Conservation (phyloP, 2,329 filamentous ascomycete species). For the Diaporthe ilicicola region DNA sequence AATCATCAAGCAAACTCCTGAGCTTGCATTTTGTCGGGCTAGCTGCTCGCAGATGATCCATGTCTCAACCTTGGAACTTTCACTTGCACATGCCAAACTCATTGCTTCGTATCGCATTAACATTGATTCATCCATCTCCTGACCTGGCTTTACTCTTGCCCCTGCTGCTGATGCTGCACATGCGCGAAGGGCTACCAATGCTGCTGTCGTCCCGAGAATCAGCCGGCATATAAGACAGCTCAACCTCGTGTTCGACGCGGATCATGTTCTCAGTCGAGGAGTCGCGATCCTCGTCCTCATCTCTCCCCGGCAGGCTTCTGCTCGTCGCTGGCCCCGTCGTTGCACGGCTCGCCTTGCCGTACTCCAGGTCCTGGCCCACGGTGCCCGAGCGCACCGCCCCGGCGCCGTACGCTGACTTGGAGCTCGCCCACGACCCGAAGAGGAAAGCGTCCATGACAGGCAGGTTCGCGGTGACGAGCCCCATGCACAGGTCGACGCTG, state of each 20-base stretch:
- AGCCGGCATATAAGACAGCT: slow-evolving; percentile 8
- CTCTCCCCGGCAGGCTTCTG: neutral
- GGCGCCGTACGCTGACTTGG: slow-evolving; percentile 13
- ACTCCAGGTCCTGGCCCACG: neutral
- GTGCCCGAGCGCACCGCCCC: neutral
- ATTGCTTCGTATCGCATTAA: no score
- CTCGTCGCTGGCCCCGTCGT: neutral
- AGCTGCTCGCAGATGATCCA: no score
- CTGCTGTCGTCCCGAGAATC: neutral
- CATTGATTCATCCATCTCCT: neutral
- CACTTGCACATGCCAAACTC: neutral
- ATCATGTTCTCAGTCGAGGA: slow-evolving; percentile 12
- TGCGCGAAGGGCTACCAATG: neutral
- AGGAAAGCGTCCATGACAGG: slow-evolving; percentile 40
- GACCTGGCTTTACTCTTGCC: neutral
- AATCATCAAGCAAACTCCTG: neutral
- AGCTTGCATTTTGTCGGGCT: no score
- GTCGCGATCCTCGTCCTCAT: neutral
- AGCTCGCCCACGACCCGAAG: slow-evolving; percentile 31
- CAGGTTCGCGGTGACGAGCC: slow-evolving; percentile 41
- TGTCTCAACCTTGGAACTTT: neutral
- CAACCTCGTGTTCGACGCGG: slow-evolving; percentile 12
- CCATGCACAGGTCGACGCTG: slow-evolving; percentile 41
- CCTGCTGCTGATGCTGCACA: slow-evolving; percentile 2
- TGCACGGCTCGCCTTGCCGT: neutral